Percentiles rank a stretch among this genome's conserved stretches.
These are phyloP conservation scores for Aphanoascus verrucosus DNA, from an alignment of 2,329 filamentous ascomycete genomes.

Conservation along the genomic window DNA sequence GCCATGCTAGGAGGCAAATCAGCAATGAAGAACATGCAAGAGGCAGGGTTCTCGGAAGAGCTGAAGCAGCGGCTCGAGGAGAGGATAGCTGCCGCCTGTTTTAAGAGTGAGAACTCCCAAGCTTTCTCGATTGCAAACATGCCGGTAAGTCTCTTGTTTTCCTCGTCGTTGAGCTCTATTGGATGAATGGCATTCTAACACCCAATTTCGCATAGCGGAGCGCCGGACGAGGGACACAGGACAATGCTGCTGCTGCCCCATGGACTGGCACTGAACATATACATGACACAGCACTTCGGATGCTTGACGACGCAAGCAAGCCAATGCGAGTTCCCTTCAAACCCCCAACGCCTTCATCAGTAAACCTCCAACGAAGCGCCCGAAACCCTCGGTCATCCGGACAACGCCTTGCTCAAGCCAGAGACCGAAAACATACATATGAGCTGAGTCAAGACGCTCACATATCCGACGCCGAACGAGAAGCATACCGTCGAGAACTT, in stretches of 20 bases:
- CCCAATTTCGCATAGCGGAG: conserved; percentile 29
- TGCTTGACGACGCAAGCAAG: conserved; percentile 57
- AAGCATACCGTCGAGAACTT: conserved; percentile 60
- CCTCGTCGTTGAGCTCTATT: not conserved
- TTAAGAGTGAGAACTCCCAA: conserved; percentile 43
- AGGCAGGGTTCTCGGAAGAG: conserved; percentile 53
- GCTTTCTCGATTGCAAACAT: conserved; percentile 46
- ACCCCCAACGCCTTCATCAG: conserved; percentile 31
- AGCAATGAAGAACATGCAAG: conserved; percentile 47
- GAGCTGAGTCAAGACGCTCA: conserved; percentile 43
- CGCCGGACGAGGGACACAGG: conserved; percentile 58
- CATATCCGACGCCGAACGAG: conserved; percentile 60
- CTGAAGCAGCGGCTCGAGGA: conserved; percentile 49
- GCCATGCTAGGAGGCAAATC: conserved; percentile 46
- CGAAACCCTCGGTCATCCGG: conserved; percentile 38
- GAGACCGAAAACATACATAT: conserved; percentile 49
- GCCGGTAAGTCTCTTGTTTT: conserved; percentile 31
- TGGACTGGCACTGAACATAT: conserved; percentile 72
- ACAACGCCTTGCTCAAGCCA: conserved; percentile 45
- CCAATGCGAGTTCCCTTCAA: conserved; percentile 39
- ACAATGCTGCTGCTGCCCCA: conserved; percentile 54
- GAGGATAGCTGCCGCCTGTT: conserved; percentile 46
- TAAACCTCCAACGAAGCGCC: conserved; percentile 38
- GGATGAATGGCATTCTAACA: not conserved
- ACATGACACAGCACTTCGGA: conserved; percentile 68